A percentile compares a stretch with the other conserved stretches of the same genome.
These are phyloP conservation scores for Colletotrichum sp. DNA, from an alignment of 2,329 filamentous ascomycete genomes.

Conservation along the genomic window DNA sequence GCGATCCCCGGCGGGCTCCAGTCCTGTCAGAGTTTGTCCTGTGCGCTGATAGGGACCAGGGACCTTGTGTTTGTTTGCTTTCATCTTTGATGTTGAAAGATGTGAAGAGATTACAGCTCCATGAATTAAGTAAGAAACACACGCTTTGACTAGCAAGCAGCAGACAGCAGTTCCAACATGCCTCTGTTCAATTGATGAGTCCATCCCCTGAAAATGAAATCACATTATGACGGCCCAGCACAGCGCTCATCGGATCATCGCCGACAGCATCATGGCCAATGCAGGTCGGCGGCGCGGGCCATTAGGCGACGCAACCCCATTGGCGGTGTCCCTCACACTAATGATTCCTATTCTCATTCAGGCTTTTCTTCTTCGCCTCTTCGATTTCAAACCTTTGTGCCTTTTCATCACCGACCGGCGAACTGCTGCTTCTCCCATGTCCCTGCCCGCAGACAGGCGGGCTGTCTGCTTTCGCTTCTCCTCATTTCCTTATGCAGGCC, in stretches of 20 bases:
- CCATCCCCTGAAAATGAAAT: neutral
- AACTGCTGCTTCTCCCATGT: neutral
- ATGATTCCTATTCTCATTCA: slow-evolving; percentile 1
- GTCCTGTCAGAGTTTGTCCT: neutral
- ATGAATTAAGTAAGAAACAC: neutral
- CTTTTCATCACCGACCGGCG: neutral
- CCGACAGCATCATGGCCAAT: slow-evolving; percentile 13
- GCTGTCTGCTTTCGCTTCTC: neutral
- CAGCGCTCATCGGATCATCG: slow-evolving; percentile 1
- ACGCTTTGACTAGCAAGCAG: neutral
- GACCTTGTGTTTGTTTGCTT: neutral
- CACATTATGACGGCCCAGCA: neutral
- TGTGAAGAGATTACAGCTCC: neutral
- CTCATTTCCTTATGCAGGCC: neutral
- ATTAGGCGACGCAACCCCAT: slow-evolving; percentile 1
- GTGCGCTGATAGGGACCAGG: neutral
- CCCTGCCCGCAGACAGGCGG: neutral
- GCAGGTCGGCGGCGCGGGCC: slow-evolving; percentile 14
- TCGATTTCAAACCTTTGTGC: neutral
- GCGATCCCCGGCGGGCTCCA: neutral
- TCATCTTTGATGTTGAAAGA: neutral
- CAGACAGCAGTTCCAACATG: neutral
- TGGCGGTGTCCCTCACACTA: neutral
- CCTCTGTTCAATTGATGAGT: neutral
- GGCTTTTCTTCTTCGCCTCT: neutral